These are phyloP conservation scores for Chondrus crispus DNA, from an alignment of 23 red algal genomes.

Conservation along the genomic window DNA sequence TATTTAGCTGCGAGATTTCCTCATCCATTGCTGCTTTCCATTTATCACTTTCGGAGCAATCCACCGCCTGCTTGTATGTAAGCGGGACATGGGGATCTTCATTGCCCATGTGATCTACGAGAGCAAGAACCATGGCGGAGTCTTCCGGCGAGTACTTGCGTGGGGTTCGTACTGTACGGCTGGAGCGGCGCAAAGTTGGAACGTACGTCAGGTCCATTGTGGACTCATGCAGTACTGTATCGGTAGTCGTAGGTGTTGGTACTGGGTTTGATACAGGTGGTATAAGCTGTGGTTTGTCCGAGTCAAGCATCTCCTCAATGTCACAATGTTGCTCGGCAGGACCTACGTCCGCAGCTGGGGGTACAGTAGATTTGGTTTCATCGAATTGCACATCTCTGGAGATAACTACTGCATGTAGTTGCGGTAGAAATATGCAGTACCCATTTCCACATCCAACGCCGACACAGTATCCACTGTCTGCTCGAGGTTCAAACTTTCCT, in stretches of 20 bases:
- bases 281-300: too few species aligned
- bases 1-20: neutral
- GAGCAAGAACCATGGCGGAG: neutral
- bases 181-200: too few species aligned
- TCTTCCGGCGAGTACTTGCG: too few species aligned
- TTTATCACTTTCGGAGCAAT: neutral
- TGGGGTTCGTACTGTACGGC: too few species aligned
- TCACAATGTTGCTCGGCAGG: too few species aligned
- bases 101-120: neutral
- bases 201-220: neutral
- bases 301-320: too few species aligned
- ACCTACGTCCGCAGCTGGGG: too few species aligned
- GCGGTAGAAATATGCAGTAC: neutral
- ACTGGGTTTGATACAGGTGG: too few species aligned
- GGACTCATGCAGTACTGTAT: neutral
- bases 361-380: neutral
- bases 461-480: neutral
- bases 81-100: neutral
- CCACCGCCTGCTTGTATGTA: neutral
- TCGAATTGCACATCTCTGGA: slow-evolving; percentile 11
- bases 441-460: neutral
- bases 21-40: neutral
- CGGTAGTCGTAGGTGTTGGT: neutral
- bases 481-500: neutral
- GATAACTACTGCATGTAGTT: neutral